These are phyloP conservation scores for Solanum acaule DNA, from an alignment of 257 asterid genomes.

Conservation along the genomic window DNA sequence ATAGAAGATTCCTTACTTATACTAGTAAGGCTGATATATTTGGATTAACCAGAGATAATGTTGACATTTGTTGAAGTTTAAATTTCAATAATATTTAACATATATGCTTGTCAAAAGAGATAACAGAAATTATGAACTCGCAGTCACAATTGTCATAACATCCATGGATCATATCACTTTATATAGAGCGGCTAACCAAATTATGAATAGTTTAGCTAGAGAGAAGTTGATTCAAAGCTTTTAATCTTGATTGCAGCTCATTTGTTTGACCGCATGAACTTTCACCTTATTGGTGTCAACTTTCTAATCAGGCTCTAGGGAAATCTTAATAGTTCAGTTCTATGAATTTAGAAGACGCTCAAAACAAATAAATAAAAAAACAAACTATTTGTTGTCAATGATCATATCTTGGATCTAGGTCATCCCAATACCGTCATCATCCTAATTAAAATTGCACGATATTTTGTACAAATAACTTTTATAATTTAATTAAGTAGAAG, in stretches of 20 bases:
- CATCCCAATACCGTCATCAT: too few relatives aligned
- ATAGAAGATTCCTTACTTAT: not conserved
- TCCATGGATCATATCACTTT: not conserved
- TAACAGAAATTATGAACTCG: not conserved
- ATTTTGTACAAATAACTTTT: not conserved
- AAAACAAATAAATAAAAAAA: not conserved
- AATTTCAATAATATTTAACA: not conserved
- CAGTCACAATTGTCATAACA: not conserved
- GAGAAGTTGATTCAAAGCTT: not conserved
- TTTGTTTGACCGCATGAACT: not conserved
- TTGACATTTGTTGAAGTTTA: not conserved
- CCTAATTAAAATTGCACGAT: not conserved
- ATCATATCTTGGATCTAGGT: not conserved
- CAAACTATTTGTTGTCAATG: not conserved
- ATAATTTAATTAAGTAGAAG: not conserved
- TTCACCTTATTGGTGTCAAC: not conserved
- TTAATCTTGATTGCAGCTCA: not conserved
- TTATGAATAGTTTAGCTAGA: not conserved
- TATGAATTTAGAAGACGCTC: not conserved
- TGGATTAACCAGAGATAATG: not conserved
- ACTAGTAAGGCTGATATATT: not conserved
- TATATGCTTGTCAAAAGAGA: not conserved
- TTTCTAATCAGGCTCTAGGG: not conserved
- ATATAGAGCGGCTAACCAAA: not conserved
- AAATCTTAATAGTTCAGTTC: not conserved